Conservation (phyloP, 2,329 filamentous ascomycete genomes). For the Diaporthe sp. region DNA sequence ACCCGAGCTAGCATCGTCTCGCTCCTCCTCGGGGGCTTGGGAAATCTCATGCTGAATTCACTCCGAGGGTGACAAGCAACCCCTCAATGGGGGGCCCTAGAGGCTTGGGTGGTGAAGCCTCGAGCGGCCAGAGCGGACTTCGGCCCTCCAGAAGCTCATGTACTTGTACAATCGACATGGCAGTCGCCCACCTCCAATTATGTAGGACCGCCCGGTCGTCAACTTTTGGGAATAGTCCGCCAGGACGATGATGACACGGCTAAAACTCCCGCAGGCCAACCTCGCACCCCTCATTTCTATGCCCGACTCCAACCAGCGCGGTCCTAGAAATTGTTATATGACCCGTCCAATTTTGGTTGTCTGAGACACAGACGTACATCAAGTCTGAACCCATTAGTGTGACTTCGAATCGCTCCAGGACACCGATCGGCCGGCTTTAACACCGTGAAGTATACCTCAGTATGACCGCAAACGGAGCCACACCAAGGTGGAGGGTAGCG, state of each 20-base stretch:
- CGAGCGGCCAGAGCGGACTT: too few species aligned
- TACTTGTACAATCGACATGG: constrained; percentile 2
- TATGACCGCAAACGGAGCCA: constrained; percentile 39
- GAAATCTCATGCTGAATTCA: background rate
- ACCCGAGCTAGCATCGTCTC: constrained; percentile 29
- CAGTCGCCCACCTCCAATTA: background rate
- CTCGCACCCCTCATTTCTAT: constrained; percentile 1
- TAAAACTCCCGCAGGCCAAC: constrained; percentile 3
- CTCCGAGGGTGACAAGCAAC: constrained; percentile 6
- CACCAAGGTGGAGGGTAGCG: constrained; percentile 65
- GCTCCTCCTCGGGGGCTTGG: background rate
- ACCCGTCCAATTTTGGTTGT: background rate
- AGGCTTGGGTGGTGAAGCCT: background rate
- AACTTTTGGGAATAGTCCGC: constrained; percentile 7
- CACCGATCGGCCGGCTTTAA: background rate
- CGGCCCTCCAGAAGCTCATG: background rate
- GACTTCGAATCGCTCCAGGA: background rate
- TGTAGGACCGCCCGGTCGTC: background rate
- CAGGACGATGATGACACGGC: constrained; percentile 7
- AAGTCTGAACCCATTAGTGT: background rate
- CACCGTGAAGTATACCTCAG: background rate
- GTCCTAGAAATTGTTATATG: background rate
- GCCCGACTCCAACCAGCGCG: background rate
- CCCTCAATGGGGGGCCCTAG: background rate
- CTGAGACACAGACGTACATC: background rate